phyloP scores from a whole-genome alignment of 2,329 filamentous ascomycete species.

The Colletotrichum spaethianum region DNA sequence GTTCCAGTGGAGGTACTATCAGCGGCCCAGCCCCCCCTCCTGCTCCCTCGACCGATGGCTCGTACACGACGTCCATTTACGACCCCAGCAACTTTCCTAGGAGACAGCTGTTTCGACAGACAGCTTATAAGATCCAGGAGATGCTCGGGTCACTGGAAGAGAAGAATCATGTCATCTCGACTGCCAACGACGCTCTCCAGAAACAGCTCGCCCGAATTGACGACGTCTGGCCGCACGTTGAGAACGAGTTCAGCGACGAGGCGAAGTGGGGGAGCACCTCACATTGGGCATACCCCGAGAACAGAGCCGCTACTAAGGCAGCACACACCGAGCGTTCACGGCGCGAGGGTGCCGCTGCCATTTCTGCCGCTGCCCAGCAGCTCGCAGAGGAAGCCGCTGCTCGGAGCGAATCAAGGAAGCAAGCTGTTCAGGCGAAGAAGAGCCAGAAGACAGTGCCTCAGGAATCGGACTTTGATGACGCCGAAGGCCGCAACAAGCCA shows the following conservation, averaged over 20 bases:
- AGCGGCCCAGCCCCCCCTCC: constrained; percentile 53
- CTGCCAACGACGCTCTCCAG: constrained; percentile 89
- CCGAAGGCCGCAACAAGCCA: constrained; percentile 63
- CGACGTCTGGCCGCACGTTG: constrained; percentile 87
- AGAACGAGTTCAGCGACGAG: constrained; percentile 93
- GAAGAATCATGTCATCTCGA: constrained; percentile 96
- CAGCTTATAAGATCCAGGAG: constrained; percentile 83
- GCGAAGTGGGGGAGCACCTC: constrained; percentile 91
- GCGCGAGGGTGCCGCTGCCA: constrained; percentile 82
- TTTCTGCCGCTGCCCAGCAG: constrained; percentile 82
- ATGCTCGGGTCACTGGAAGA: constrained; percentile 94
- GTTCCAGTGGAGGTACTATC: constrained; percentile 57
- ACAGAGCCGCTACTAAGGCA: constrained; percentile 73
- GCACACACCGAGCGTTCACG: constrained; percentile 80
- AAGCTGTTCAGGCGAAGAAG: constrained; percentile 83
- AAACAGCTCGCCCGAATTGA: constrained; percentile 89
- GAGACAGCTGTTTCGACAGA: constrained; percentile 82
- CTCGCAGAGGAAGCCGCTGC: constrained; percentile 88
- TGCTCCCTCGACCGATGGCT: constrained; percentile 59
- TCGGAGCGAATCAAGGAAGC: constrained; percentile 87
- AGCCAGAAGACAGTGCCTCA: constrained; percentile 77
- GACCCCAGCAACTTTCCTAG: constrained; percentile 73
- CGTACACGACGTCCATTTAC: constrained; percentile 60
- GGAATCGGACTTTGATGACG: constrained; percentile 87
- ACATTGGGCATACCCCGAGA: constrained; percentile 96